Conservation (phyloP, 1,139 yeast genomes). For the Kurtzmaniella quercitrusa region DNA sequence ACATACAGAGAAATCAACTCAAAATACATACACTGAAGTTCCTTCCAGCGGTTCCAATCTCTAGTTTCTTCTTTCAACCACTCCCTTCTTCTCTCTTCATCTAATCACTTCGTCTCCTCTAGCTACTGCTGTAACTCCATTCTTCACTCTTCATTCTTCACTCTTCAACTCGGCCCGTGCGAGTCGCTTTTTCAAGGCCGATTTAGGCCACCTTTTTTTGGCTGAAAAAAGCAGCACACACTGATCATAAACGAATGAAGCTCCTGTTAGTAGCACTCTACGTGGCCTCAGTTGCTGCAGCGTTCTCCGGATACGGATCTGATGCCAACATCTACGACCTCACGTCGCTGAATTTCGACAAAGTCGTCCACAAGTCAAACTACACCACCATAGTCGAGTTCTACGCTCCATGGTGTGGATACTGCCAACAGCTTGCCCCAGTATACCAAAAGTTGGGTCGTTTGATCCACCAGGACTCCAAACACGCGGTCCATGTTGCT, state of each 20-base stretch:
- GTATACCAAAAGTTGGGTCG: constrained; percentile 63
- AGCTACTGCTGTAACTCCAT: too few species aligned
- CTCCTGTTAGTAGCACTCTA: neutral
- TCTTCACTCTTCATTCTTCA: too few species aligned
- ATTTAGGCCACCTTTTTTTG: neutral
- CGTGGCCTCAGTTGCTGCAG: constrained; percentile 4
- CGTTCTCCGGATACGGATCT: constrained; percentile 28
- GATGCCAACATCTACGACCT: constrained; percentile 55
- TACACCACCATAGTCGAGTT: constrained; percentile 84
- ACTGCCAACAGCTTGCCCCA: constrained; percentile 58
- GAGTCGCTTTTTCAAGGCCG: neutral
- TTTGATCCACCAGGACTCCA: constrained; percentile 42
- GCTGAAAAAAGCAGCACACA: neutral
- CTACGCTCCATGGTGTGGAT: constrained; percentile 98
- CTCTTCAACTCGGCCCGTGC: too few species aligned
- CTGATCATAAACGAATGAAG: neutral
- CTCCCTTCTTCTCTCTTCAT: too few species aligned
- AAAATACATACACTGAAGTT: too few species aligned
- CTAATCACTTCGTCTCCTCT: too few species aligned
- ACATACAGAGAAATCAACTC: too few species aligned
- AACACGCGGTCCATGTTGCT: constrained; percentile 64
- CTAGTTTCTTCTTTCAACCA: too few species aligned
- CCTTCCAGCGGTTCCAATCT: too few species aligned
- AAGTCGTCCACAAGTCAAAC: constrained; percentile 62
- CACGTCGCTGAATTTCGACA: constrained; percentile 53